Evolutionary conservation across 2,329 filamentous ascomycete species (phyloP).

Genomic region (Xylariaceae sp.): DNA sequence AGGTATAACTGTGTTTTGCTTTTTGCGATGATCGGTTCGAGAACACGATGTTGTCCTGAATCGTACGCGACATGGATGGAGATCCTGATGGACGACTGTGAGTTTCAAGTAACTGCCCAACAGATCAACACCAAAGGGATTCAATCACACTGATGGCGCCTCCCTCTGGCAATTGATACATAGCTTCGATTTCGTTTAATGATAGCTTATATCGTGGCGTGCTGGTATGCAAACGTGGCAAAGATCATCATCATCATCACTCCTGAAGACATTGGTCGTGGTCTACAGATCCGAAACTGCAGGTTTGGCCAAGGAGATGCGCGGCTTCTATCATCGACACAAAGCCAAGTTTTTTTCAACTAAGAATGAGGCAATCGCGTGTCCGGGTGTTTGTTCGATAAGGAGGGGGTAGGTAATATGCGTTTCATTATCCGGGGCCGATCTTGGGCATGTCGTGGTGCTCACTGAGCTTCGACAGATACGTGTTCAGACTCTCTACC

Average conservation of each 20-base stretch:
- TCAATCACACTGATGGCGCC: not conserved
- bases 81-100: too few relatives aligned
- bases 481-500: slow-evolving; percentile 92
- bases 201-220: not conserved
- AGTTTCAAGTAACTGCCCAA: too few relatives aligned
- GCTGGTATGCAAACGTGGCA: not conserved
- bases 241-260: not conserved
- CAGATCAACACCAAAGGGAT: not conserved
- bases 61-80: too few relatives aligned
- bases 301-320: too few relatives aligned
- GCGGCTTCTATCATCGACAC: too few relatives aligned
- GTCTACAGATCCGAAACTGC: too few relatives aligned
- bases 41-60: too few relatives aligned
- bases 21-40: too few relatives aligned
- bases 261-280: not conserved
- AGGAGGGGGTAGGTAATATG: not conserved
- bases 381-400: not conserved
- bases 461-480: slow-evolving; percentile 85
- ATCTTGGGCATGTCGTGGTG: slow-evolving; percentile 92
- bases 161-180: not conserved
- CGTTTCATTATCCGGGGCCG: slow-evolving; percentile 46
- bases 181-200: not conserved
- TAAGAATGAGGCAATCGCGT: not conserved
- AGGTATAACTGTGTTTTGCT: too few relatives aligned
- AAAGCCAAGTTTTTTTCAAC: too few relatives aligned